Conservation (phyloP, 345 rosid genomes). For the Syzygium jambos region DNA sequence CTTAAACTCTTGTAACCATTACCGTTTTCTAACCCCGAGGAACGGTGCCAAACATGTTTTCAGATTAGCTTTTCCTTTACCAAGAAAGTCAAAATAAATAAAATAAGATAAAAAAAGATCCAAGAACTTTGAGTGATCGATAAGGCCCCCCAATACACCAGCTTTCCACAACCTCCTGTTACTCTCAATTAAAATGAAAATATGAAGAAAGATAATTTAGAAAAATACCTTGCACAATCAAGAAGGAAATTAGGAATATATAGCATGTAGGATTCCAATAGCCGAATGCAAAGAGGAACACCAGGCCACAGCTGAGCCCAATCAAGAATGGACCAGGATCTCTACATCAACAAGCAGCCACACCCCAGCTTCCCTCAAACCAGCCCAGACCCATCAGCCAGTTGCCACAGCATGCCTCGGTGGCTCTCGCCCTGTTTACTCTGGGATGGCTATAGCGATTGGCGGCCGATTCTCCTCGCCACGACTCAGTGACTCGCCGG, state of each 20-base stretch:
- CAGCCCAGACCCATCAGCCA: neutral
- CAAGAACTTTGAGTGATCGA: neutral
- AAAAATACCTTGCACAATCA: neutral
- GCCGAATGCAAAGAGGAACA: neutral
- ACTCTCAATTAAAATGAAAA: neutral
- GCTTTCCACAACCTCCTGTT: neutral
- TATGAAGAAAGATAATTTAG: neutral
- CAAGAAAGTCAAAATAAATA: neutral
- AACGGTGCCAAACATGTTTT: neutral
- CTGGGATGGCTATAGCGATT: neutral
- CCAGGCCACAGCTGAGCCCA: neutral
- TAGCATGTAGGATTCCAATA: neutral
- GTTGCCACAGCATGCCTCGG: neutral
- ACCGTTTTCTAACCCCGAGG: neutral
- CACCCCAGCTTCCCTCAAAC: neutral
- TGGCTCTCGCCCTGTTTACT: neutral
- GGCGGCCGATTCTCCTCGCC: neutral
- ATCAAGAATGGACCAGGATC: neutral
- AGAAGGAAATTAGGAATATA: neutral
- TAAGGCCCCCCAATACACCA: neutral
- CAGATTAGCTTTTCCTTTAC: neutral
- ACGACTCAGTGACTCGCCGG: neutral
- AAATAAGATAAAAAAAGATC: neutral
- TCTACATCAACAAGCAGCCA: neutral
- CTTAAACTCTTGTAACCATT: neutral